Percentiles rank a stretch among this genome's conserved stretches.
These are phyloP conservation scores for Hypoxylon sp. DNA, from an alignment of 2,329 filamentous ascomycete species.

Conservation along the genomic window DNA sequence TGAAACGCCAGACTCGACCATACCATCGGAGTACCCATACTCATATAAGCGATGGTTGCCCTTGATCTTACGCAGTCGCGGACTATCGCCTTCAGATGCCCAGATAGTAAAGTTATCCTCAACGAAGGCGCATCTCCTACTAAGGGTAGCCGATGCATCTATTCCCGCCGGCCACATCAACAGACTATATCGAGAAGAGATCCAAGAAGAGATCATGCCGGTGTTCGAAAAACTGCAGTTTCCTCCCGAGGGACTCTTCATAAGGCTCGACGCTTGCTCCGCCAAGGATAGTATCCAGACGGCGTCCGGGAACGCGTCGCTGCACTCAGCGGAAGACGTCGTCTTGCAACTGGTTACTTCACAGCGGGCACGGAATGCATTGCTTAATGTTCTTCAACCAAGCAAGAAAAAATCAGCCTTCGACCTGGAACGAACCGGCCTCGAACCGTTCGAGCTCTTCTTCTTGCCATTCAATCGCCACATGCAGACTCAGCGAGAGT, in stretches of 20 bases:
- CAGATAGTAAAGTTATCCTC: slow-evolving; percentile 54
- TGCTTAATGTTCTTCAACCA: slow-evolving; percentile 49
- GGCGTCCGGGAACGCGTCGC: slow-evolving; percentile 47
- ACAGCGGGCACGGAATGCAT: slow-evolving; percentile 55
- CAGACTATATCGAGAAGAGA: slow-evolving; percentile 54
- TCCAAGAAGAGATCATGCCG: slow-evolving; percentile 52
- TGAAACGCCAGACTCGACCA: slow-evolving; percentile 49
- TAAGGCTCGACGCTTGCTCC: slow-evolving; percentile 61
- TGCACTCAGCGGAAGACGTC: slow-evolving; percentile 55
- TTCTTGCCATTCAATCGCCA: slow-evolving; percentile 59
- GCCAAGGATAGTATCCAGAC: slow-evolving; percentile 62
- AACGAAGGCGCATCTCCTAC: slow-evolving; percentile 53
- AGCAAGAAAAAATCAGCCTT: slow-evolving; percentile 18
- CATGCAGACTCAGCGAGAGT: slow-evolving; percentile 59
- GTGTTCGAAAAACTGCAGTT: slow-evolving; percentile 49
- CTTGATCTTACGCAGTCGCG: slow-evolving; percentile 57
- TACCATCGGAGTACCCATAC: slow-evolving; percentile 56
- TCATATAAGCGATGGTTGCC: slow-evolving; percentile 61
- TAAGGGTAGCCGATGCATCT: slow-evolving; percentile 53
- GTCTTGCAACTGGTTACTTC: slow-evolving; percentile 59
- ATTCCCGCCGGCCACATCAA: slow-evolving; percentile 53
- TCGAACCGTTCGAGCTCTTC: slow-evolving; percentile 53
- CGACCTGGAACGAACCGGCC: not conserved
- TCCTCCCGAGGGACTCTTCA: slow-evolving; percentile 59
- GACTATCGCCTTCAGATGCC: slow-evolving; percentile 44